These are phyloP conservation scores for Lathyrus sativus DNA, from an alignment of 306 rosid genomes.

Conservation along the genomic window DNA sequence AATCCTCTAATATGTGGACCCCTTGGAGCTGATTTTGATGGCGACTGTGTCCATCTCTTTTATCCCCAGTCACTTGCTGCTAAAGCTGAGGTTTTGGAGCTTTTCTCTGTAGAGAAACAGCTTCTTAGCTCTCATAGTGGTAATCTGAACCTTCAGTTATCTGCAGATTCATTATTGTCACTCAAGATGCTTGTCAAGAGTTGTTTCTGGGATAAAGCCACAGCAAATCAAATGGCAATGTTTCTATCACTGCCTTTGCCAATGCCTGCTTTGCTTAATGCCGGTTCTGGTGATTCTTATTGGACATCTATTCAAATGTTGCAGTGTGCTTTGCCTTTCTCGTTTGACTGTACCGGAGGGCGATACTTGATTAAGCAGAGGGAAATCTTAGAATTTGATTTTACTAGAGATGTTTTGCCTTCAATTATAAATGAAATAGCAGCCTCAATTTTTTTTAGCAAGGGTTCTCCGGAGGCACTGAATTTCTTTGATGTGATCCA, in stretches of 20 bases:
- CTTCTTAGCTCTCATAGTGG: constrained; percentile 94
- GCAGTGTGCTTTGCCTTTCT: constrained; percentile 70
- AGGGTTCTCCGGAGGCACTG: constrained; percentile 78
- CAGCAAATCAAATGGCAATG: constrained; percentile 79
- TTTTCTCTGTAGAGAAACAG: constrained; percentile 86
- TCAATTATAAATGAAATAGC: constrained; percentile 70
- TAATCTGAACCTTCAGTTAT: constrained; percentile 73
- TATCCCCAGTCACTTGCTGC: constrained; percentile 94
- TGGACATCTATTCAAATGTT: constrained; percentile 87
- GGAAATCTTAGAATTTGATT: constrained; percentile 62
- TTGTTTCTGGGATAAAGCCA: constrained; percentile 49
- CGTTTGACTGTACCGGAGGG: constrained; percentile 67
- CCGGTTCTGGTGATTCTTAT: constrained; percentile 48
- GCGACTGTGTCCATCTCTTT: constrained; percentile 86
- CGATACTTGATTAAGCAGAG: constrained; percentile 61
- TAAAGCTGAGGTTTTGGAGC: constrained; percentile 90
- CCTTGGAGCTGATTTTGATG: constrained; percentile 92
- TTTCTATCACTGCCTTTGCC: constrained; percentile 70
- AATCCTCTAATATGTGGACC: constrained; percentile 96
- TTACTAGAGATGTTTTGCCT: constrained; percentile 55
- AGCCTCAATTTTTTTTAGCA: constrained; percentile 74
- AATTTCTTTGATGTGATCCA: constrained; percentile 71
- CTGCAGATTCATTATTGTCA: constrained; percentile 71
- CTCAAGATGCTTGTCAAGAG: constrained; percentile 63
- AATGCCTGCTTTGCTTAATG: constrained; percentile 58